phyloP scores from a whole-genome alignment of 768 basidiomycete genomes.

The Lentinula edodes region DNA sequence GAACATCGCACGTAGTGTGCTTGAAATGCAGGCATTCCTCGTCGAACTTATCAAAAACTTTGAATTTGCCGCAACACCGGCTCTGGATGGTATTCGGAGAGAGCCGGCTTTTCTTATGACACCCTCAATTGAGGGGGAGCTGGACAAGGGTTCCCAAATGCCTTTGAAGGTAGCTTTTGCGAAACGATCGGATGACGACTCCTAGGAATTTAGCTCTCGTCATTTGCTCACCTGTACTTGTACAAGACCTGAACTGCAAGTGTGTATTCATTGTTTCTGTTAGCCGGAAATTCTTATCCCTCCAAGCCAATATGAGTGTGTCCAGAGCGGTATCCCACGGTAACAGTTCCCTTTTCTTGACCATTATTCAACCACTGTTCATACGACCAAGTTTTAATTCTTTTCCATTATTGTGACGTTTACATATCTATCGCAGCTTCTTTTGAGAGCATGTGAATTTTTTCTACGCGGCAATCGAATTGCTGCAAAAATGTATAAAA shows the following conservation, averaged over 20 bases:
- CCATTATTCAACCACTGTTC: too few species aligned
- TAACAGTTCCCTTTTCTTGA: too few species aligned
- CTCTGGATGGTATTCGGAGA: slow-evolving; percentile 27
- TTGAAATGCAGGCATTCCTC: slow-evolving; percentile 56
- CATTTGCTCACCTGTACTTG: too few species aligned
- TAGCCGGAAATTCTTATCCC: too few species aligned
- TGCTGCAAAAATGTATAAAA: background rate
- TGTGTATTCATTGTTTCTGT: too few species aligned
- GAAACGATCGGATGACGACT: background rate
- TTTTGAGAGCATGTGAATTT: background rate
- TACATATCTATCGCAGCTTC: background rate
- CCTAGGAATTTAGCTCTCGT: too few species aligned
- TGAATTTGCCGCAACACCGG: slow-evolving; percentile 39
- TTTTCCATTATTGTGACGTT: too few species aligned
- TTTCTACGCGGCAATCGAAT: background rate
- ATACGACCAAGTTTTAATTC: too few species aligned
- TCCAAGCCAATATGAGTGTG: too few species aligned
- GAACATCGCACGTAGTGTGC: slow-evolving; percentile 18
- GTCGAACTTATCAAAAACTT: slow-evolving; percentile 49
- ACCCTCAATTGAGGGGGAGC: slow-evolving; percentile 36
- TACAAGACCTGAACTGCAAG: too few species aligned
- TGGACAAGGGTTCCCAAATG: slow-evolving; percentile 35
- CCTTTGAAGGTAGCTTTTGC: slow-evolving; percentile 26
- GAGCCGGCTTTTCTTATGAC: slow-evolving; percentile 36
- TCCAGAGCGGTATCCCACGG: too few species aligned